phyloP scores from a whole-genome alignment of 345 rosid genomes.

The Pistacia atlantica region DNA sequence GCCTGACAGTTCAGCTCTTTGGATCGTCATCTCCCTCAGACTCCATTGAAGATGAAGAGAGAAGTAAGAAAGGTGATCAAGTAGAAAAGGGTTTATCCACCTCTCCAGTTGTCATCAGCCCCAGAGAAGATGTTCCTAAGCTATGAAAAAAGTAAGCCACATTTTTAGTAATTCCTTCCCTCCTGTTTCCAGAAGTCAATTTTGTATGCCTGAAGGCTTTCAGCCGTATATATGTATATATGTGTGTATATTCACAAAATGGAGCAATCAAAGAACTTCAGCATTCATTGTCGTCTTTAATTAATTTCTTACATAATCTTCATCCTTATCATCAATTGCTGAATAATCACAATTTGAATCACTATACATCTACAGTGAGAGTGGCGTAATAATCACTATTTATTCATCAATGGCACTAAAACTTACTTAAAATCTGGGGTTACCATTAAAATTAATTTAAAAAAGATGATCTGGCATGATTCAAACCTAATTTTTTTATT shows the following conservation, averaged over 20 bases:
- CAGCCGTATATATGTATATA: not conserved
- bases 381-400: no score
- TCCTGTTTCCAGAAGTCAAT: not conserved
- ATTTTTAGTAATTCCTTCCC: not conserved
- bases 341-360: no score
- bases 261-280: not conserved
- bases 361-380: no score
- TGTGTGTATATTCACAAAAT: not conserved
- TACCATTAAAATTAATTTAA: no score
- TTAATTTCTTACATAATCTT: not conserved
- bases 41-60: slow-evolving; percentile 21
- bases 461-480: no score
- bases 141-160: slow-evolving; percentile 32
- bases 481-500: no score
- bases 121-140: slow-evolving; percentile 33
- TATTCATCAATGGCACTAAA: no score
- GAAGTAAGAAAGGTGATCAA: slow-evolving; percentile 14
- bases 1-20: slow-evolving; percentile 54
- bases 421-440: no score
- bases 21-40: slow-evolving; percentile 33
- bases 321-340: not conserved
- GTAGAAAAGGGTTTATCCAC: slow-evolving; percentile 29
- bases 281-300: not conserved
- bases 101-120: slow-evolving; percentile 35
- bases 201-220: not conserved